These are phyloP conservation scores for Casaregolazyma lundiana DNA, from an alignment of 1,139 yeast species.

Conservation along the genomic window DNA sequence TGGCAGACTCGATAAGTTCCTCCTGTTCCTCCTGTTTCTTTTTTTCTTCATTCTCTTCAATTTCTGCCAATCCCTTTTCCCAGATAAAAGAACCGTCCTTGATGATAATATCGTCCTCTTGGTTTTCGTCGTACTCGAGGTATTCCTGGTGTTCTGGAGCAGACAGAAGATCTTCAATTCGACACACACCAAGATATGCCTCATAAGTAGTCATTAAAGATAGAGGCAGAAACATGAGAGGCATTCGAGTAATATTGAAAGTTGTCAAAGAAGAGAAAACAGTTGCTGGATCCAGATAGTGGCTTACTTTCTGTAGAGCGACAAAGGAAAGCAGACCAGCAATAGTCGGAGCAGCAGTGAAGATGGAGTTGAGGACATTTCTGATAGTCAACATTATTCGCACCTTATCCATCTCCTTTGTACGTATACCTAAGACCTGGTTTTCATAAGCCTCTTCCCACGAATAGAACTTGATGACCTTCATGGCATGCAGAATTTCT, in stretches of 20 bases:
- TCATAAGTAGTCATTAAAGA: conserved; percentile 58
- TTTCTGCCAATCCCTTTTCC: conserved; percentile 42
- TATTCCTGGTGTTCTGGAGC: conserved; percentile 38
- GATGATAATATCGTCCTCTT: conserved; percentile 40
- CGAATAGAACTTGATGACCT: conserved; percentile 65
- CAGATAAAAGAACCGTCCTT: conserved; percentile 59
- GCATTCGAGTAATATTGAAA: conserved; percentile 65
- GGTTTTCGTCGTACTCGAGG: conserved; percentile 30
- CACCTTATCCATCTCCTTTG: conserved; percentile 38
- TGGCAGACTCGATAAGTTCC: background rate
- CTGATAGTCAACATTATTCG: conserved; percentile 37
- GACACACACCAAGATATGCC: conserved; percentile 57
- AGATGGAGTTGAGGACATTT: conserved; percentile 52
- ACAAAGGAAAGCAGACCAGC: conserved; percentile 74
- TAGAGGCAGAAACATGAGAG: conserved; percentile 69
- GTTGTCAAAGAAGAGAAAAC: conserved; percentile 78
- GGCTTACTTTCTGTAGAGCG: conserved; percentile 55
- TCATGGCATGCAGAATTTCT: conserved; percentile 61
- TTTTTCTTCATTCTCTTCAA: conserved; percentile 15
- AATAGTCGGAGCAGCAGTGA: conserved; percentile 59
- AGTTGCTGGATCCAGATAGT: conserved; percentile 55
- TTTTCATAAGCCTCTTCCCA: conserved; percentile 65
- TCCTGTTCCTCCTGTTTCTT: conserved; percentile 5
- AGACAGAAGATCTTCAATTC: conserved; percentile 53
- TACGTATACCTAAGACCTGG: conserved; percentile 45